Evolutionary conservation across 192 early-diverging fungal genomes (phyloP).

Genomic region (Coemansia sp.): DNA sequence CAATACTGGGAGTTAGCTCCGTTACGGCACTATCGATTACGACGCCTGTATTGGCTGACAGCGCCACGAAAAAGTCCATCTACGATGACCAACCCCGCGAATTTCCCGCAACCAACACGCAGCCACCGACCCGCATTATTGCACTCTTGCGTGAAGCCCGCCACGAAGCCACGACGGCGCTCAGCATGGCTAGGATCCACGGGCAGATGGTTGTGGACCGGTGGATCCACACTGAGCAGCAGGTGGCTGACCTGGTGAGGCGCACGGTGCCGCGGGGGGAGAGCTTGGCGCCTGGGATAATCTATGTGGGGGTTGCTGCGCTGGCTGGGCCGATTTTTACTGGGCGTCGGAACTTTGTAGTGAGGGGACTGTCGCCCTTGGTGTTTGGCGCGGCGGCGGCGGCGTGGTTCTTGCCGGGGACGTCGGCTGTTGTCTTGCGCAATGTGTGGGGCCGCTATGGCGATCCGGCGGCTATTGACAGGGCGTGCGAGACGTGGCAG

Average conservation of each 20-base stretch:
- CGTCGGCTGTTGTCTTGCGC: constrained; percentile 32
- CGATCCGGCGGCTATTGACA: constrained; percentile 32
- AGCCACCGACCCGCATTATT: constrained; percentile 14
- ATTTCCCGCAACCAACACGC: not conserved
- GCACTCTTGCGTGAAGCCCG: constrained; percentile 9
- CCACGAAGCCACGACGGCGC: not conserved
- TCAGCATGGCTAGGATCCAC: not conserved
- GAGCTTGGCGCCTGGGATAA: constrained; percentile 30
- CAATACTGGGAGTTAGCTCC: not conserved
- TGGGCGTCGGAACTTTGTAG: constrained; percentile 27
- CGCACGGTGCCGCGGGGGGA: constrained; percentile 43
- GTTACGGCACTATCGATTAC: not conserved
- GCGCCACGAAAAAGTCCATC: constrained; percentile 37
- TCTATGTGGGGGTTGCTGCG: constrained; percentile 47
- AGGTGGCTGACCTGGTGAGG: constrained; percentile 4
- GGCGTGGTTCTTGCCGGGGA: constrained; percentile 45
- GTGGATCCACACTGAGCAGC: constrained; percentile 28
- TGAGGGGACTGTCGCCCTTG: constrained; percentile 44
- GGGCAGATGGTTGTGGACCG: constrained; percentile 19
- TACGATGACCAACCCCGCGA: constrained; percentile 24
- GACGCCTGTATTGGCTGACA: not conserved
- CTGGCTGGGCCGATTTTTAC: constrained; percentile 53
- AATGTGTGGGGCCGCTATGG: constrained; percentile 53
- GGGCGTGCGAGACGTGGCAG: constrained; percentile 1
- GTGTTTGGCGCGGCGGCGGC: constrained; percentile 37